A percentile compares a stretch with the other conserved stretches of the same genome.
These are phyloP conservation scores for Fusarium denticulatum DNA, from an alignment of 2,329 filamentous ascomycete genomes.

Conservation along the genomic window DNA sequence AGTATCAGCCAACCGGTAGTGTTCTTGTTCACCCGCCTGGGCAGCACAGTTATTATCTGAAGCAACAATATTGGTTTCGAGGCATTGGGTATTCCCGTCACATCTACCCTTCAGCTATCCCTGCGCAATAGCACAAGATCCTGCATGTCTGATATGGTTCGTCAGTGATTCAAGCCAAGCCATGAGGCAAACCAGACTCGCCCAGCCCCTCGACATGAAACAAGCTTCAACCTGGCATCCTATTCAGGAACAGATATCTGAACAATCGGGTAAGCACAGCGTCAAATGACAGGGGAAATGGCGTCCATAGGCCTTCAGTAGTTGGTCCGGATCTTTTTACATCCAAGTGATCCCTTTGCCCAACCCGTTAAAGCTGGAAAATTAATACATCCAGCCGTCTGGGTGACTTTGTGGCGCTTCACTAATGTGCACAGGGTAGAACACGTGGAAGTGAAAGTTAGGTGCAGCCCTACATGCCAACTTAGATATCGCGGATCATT, in stretches of 20 bases:
- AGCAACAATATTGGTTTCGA: neutral
- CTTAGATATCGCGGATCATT: conserved; percentile 14
- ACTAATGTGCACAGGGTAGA: conserved; percentile 1
- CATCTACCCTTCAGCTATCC: conserved; percentile 2
- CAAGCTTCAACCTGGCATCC: conserved; percentile 1
- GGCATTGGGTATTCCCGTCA: neutral
- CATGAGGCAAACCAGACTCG: neutral
- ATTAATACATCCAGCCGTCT: neutral
- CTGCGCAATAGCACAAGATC: neutral
- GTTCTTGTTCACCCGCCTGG: neutral
- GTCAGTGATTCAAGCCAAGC: conserved; percentile 13
- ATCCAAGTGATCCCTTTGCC: neutral
- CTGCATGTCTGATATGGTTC: conserved; percentile 8
- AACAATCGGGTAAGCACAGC: neutral
- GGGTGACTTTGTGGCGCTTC: neutral
- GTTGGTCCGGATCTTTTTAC: neutral
- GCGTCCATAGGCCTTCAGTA: neutral
- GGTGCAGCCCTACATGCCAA: conserved; percentile 20
- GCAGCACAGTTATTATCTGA: neutral
- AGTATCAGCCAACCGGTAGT: neutral
- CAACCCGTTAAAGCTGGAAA: neutral
- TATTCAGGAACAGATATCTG: neutral
- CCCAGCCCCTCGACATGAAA: conserved; percentile 5
- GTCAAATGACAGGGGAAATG: conserved; percentile 2
- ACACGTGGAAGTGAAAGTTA: conserved; percentile 8